phyloP scores from a whole-genome alignment of 129 eudicot species.

The Scalesia atractyloides region DNA sequence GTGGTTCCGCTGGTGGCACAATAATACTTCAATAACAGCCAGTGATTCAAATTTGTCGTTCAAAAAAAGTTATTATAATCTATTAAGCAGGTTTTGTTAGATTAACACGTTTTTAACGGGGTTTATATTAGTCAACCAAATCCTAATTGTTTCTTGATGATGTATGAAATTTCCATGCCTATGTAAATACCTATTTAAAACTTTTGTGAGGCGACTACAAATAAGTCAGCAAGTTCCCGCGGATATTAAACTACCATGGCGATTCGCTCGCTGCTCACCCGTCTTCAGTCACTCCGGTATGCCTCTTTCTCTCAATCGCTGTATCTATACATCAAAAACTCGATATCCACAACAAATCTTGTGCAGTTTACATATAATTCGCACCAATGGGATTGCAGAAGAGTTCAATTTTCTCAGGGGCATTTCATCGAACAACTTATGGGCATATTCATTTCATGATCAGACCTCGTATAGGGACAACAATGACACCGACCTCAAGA shows the following conservation, averaged over 20 bases:
- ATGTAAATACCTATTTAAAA: no score
- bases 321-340: background rate
- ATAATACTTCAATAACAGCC: no score
- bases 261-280: slow-evolving; percentile 31
- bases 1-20: no score
- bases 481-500: slow-evolving; percentile 27
- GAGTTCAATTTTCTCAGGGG: slow-evolving; percentile 20
- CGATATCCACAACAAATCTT: slow-evolving; percentile 4
- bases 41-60: no score
- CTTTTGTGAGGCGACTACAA: no score
- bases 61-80: no score
- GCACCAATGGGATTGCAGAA: background rate
- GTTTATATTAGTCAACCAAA: no score
- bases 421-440: slow-evolving; percentile 41
- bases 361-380: slow-evolving; percentile 25
- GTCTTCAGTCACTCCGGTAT: slow-evolving; percentile 27
- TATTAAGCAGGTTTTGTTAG: no score
- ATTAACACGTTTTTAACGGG: no score
- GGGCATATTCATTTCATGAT: slow-evolving; percentile 14
- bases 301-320: slow-evolving; percentile 4
- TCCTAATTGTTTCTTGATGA: no score
- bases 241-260: slow-evolving; percentile 28
- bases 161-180: no score
- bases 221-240: no score
- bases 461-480: background rate